Conservation (phyloP, 2,329 filamentous ascomycete species). For the Pseudogymnoascus sp. region DNA sequence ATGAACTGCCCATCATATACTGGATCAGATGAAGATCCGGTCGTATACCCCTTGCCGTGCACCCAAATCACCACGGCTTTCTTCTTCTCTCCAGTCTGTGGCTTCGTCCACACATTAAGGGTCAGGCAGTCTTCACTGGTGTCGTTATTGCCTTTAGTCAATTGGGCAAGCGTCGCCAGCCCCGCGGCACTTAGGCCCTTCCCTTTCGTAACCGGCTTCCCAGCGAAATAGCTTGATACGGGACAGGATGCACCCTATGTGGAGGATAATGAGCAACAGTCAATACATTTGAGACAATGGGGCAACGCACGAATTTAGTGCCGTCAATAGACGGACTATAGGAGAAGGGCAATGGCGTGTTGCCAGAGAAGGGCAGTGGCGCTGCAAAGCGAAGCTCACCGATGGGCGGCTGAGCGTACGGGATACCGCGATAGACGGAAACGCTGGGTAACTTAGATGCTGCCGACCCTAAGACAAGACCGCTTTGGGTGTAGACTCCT, state of each 20-base stretch:
- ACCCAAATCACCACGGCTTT: slow-evolving; percentile 41
- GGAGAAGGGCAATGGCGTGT: slow-evolving; percentile 14
- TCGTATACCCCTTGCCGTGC: slow-evolving; percentile 36
- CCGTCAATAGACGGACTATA: neutral
- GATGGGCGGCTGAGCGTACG: slow-evolving; percentile 45
- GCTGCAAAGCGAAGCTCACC: slow-evolving; percentile 35
- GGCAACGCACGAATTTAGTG: neutral
- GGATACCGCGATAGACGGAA: slow-evolving; percentile 38
- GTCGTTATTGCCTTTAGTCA: slow-evolving; percentile 1
- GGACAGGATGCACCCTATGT: neutral
- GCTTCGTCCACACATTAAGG: slow-evolving; percentile 22
- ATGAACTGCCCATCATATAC: slow-evolving; percentile 39
- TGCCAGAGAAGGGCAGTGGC: slow-evolving; percentile 14
- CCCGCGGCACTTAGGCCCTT: slow-evolving; percentile 22
- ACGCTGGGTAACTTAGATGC: slow-evolving; percentile 16
- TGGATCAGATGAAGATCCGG: slow-evolving; percentile 33
- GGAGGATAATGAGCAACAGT: neutral
- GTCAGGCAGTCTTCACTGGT: slow-evolving; percentile 24
- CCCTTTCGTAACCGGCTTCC: neutral
- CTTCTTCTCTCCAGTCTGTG: slow-evolving; percentile 15
- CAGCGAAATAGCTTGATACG: neutral
- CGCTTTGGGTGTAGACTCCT: slow-evolving; percentile 24
- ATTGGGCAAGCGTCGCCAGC: slow-evolving; percentile 10
- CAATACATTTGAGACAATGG: slow-evolving; percentile 1
- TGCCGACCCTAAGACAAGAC: slow-evolving; percentile 23